Evolutionary conservation across 1,284 basidiomycete species (phyloP).

Genomic region (Tylopilus sp.): DNA sequence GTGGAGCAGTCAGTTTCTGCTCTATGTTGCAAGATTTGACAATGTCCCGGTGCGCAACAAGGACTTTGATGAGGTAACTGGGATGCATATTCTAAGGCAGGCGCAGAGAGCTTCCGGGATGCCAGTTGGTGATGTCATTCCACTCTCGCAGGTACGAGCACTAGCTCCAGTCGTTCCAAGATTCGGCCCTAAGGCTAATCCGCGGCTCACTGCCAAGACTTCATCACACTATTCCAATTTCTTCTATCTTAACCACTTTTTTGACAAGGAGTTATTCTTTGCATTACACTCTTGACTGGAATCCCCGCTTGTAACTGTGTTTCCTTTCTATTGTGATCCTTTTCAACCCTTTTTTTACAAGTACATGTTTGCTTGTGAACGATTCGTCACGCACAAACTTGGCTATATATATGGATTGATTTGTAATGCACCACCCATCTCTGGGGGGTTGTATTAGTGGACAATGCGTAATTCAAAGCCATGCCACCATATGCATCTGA

Average conservation of each 20-base stretch:
- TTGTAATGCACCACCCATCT: too few relatives aligned
- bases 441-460: too few relatives aligned
- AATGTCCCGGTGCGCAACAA: slow-evolving; percentile 34
- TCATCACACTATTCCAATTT: slow-evolving; percentile 31
- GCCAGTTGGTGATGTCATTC: slow-evolving; percentile 41
- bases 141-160: slow-evolving; percentile 30
- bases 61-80: too few relatives aligned
- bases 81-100: slow-evolving; percentile 36
- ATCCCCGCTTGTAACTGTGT: too few relatives aligned
- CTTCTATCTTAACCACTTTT: slow-evolving; percentile 45
- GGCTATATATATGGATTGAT: too few relatives aligned
- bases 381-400: too few relatives aligned
- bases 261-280: slow-evolving; percentile 43
- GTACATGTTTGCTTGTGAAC: too few relatives aligned
- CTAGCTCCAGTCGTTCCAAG: slow-evolving; percentile 36
- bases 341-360: too few relatives aligned
- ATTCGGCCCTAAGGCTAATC: slow-evolving; percentile 40
- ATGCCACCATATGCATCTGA: too few relatives aligned
- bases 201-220: slow-evolving; percentile 30
- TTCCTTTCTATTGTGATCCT: too few relatives aligned
- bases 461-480: too few relatives aligned
- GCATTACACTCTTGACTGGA: too few relatives aligned
- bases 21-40: slow-evolving; percentile 36
- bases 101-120: slow-evolving; percentile 21
- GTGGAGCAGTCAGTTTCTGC: slow-evolving; percentile 17